Evolutionary conservation across 176 grass and related monocot species (phyloP).

Genomic region (Dendrocalamus sinicus): DNA sequence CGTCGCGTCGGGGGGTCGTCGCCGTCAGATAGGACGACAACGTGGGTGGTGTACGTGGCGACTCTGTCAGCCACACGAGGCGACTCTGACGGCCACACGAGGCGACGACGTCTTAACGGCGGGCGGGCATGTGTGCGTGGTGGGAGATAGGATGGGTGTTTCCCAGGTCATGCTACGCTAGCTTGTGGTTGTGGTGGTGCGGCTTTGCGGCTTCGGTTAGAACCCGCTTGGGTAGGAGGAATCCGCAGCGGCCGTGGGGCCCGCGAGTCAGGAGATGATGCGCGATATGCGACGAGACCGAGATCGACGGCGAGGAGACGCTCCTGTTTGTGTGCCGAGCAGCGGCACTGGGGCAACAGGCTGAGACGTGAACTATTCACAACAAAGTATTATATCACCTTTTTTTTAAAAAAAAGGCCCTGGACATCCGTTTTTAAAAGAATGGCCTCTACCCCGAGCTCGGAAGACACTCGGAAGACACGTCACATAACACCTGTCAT

Average conservation of each 20-base stretch:
- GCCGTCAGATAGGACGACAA: slow-evolving; percentile 19
- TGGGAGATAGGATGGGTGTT: slow-evolving; percentile 44
- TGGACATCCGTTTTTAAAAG: no score
- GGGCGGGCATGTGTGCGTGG: not conserved
- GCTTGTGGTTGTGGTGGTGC: slow-evolving; percentile 5
- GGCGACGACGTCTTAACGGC: slow-evolving; percentile 27
- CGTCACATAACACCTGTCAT: no score
- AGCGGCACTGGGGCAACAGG: not conserved
- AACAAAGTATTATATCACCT: no score
- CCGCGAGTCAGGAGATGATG: not conserved
- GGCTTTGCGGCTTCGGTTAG: not conserved
- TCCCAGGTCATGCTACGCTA: not conserved
- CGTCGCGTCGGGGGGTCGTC: slow-evolving; percentile 20
- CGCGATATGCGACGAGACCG: not conserved
- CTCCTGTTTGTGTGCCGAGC: not conserved
- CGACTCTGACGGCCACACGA: slow-evolving; percentile 47
- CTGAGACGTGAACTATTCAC: no score
- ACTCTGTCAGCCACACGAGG: slow-evolving; percentile 32
- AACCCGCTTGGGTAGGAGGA: not conserved
- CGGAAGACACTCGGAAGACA: no score
- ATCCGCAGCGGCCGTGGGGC: not conserved
- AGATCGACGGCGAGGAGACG: slow-evolving; percentile 16
- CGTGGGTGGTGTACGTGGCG: not conserved
- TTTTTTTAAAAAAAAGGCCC: no score
- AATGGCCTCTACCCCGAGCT: no score